Percentiles rank a stretch among this genome's conserved stretches.
Evolutionary conservation across 192 early-diverging fungal genomes (phyloP).

Genomic region (Gamsiella multidivaricata): DNA sequence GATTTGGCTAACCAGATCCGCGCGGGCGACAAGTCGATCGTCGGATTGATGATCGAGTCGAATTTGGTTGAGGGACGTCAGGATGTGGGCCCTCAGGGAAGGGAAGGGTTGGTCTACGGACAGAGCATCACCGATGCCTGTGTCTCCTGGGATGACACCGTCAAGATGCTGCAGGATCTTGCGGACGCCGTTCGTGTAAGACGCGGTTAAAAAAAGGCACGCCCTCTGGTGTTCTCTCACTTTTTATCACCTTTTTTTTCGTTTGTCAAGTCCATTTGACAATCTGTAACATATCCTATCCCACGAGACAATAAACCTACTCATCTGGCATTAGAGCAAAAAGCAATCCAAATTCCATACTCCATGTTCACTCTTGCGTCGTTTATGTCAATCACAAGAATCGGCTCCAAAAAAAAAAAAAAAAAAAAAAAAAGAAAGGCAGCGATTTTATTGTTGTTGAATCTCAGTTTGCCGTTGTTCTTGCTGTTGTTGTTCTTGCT

Average conservation of each 20-base stretch:
- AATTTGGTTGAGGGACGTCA: slow-evolving; percentile 92
- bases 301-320: too few relatives aligned
- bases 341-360: too few relatives aligned
- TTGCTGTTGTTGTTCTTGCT: slow-evolving; percentile 28
- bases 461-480: background rate
- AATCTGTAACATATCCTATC: too few relatives aligned
- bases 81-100: slow-evolving; percentile 78
- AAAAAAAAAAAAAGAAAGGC: background rate
- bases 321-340: too few relatives aligned
- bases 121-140: slow-evolving; percentile 95
- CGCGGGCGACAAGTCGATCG: slow-evolving; percentile 68
- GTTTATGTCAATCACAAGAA: background rate
- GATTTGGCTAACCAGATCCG: slow-evolving; percentile 80
- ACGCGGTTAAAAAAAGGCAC: slow-evolving; percentile 54
- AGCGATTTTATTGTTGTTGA: background rate
- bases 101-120: slow-evolving; percentile 81
- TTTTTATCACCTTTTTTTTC: too few relatives aligned
- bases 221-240: too few relatives aligned
- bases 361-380: too few relatives aligned
- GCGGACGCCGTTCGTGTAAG: slow-evolving; percentile 80
- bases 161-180: slow-evolving; percentile 79
- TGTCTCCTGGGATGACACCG: slow-evolving; percentile 86
- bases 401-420: background rate
- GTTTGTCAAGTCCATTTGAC: too few relatives aligned
- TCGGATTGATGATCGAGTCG: slow-evolving; percentile 96